These are phyloP conservation scores for Cotoneaster glaucophyllus DNA, from an alignment of 306 rosid species.

Conservation along the genomic window DNA sequence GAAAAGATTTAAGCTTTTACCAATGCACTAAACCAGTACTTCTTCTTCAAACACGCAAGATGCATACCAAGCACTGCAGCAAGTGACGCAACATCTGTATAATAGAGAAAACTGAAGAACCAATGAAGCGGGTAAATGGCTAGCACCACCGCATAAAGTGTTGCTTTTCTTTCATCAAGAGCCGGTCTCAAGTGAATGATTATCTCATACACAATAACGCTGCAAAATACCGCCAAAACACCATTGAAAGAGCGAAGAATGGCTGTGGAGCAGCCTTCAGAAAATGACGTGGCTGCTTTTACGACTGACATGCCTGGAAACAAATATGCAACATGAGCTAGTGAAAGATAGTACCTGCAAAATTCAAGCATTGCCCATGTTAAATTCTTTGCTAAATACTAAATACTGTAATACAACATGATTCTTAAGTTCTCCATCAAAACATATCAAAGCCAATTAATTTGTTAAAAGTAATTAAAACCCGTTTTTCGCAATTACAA, in stretches of 20 bases:
- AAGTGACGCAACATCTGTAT: constrained; percentile 83
- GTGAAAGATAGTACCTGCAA: constrained; percentile 96
- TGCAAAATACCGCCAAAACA: constrained; percentile 59
- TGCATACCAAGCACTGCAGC: constrained; percentile 77
- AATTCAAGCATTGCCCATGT: constrained; percentile 21
- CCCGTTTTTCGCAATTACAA: not conserved
- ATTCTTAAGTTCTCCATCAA: not conserved
- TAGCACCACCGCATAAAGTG: constrained; percentile 51
- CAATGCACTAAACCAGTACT: constrained; percentile 78
- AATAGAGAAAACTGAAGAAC: constrained; percentile 88
- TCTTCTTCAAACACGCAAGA: constrained; percentile 72
- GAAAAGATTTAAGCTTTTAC: constrained; percentile 32
- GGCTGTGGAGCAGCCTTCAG: constrained; percentile 51
- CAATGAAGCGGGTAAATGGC: constrained; percentile 82
- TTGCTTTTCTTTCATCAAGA: constrained; percentile 53
- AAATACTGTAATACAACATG: not conserved
- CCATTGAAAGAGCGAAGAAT: constrained; percentile 72
- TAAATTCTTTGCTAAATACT: constrained; percentile 10
- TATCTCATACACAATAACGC: constrained; percentile 59
- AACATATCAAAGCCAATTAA: not conserved
- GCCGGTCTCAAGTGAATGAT: constrained; percentile 64
- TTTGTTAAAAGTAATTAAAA: not conserved
- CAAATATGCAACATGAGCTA: constrained; percentile 84
- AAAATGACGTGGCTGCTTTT: constrained; percentile 42
- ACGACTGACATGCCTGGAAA: constrained; percentile 54